Evolutionary conservation across 2,329 filamentous ascomycete species (phyloP), one percentile per base, ranked within the genome.

Genomic region (Aspergillus glaucus): DNA sequence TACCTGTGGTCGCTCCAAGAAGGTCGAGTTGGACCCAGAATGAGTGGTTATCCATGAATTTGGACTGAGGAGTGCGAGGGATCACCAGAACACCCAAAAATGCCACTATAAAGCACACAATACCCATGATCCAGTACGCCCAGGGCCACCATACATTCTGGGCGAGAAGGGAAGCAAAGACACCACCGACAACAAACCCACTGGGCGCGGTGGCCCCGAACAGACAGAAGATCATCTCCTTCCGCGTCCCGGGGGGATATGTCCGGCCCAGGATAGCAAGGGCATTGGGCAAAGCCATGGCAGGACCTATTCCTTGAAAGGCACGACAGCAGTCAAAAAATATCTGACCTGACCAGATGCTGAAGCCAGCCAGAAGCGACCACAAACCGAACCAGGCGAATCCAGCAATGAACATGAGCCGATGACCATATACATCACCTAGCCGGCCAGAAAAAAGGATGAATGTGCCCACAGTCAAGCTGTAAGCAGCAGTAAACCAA

Each of bases 201-300:
- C 63, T 63, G 0, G 76, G 76, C 9, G 75, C 76, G 26, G 66
- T 68, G 6, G 71, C 73, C 3, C 73, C 76, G 49, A 78, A 79
- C 5, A 74, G 47, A 6, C 69, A 65, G 52, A 87, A 85, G 0
- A 79, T 74, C 65, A 85, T 77, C 43, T 79, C 74, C 61, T 85
- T 85, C 44, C 75, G 70, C 40, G 64, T 66, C 0, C 82, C 81
- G 0, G 78, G 77, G 0, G 73, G 66, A 54, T 83, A 86, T 0
- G 75, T 73, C 1, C 71, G 70, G 6, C 81, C 82, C 0, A 86
- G 62, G n/a, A 87, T 72, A 1, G 81, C 83, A 14, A 86, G 65
- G 0, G 74, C 80, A 55, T 85, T 87, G 1, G 84, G 84, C 21
- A 87, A 68, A 5, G 77, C 68, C 15, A 87, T 68, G 0, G 82